These are phyloP conservation scores for Rhinocladiella mackenziei DNA, from an alignment of 2,329 filamentous ascomycete species.

Conservation along the genomic window DNA sequence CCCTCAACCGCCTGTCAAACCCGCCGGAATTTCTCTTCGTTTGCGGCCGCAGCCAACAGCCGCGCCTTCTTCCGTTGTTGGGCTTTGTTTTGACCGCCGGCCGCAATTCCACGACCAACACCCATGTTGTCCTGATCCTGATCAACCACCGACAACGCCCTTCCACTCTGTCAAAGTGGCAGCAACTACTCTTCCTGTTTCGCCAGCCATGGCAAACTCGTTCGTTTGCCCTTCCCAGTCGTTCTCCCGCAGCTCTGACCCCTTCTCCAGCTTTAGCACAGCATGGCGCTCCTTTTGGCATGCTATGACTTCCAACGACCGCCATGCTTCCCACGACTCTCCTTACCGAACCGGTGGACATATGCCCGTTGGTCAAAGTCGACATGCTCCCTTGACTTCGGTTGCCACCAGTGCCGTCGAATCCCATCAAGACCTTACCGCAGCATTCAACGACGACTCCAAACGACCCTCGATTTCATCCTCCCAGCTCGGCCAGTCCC, in stretches of 20 bases:
- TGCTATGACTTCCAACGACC: constrained; percentile 73
- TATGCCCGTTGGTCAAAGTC: constrained; percentile 77
- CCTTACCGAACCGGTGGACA: constrained; percentile 88
- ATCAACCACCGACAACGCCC: constrained; percentile 1
- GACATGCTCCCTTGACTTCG: constrained; percentile 77
- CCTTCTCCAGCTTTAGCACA: constrained; percentile 23
- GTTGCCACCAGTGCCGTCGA: constrained; percentile 81
- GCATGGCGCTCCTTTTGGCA: constrained; percentile 94
- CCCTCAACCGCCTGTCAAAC: constrained; percentile 10
- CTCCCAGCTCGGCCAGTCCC: constrained; percentile 54
- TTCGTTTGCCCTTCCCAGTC: constrained; percentile 10
- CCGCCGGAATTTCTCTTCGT: constrained; percentile 16
- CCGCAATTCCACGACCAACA: constrained; percentile 3
- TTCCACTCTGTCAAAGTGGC: constrained; percentile 24
- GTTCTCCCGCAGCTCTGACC: constrained; percentile 11
- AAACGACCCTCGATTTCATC: constrained; percentile 50
- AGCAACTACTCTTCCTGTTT: constrained; percentile 19
- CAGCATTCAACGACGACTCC: constrained; percentile 72
- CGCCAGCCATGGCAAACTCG: constrained; percentile 29
- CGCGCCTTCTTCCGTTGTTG: background rate
- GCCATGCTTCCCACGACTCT: constrained; percentile 87
- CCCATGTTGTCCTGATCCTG: constrained; percentile 19
- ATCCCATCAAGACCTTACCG: constrained; percentile 77
- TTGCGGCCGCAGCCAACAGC: constrained; percentile 16
- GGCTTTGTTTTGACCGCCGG: constrained; percentile 18